Conservation (phyloP, 2,329 filamentous ascomycete genomes). For the Ceratocystis lukuohia region DNA sequence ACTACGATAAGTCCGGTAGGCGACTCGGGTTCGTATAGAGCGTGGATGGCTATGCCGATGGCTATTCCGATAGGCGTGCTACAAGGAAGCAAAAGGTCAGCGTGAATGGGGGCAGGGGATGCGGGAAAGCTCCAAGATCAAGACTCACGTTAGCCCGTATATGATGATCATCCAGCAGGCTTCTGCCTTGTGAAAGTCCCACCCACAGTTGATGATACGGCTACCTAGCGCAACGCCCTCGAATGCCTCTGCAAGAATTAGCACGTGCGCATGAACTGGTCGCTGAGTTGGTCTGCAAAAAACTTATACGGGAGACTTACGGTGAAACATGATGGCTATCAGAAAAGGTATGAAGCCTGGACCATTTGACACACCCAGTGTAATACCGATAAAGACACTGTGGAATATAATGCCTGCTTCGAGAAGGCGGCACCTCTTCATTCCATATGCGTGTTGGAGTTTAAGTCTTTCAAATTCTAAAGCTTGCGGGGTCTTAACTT, state of each 20-base stretch:
- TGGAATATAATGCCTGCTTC: slow-evolving; percentile 62
- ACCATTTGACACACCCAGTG: slow-evolving; percentile 63
- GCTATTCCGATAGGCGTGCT: slow-evolving; percentile 62
- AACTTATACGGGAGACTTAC: slow-evolving; percentile 22
- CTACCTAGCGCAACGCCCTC: slow-evolving; percentile 50
- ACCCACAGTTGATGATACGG: slow-evolving; percentile 45
- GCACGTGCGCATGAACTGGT: slow-evolving; percentile 16
- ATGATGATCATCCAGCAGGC: slow-evolving; percentile 45
- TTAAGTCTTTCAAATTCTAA: slow-evolving; percentile 27
- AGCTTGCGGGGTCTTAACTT: slow-evolving; percentile 39
- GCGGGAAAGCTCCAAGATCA: neutral
- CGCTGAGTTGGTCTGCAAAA: neutral
- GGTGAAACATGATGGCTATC: slow-evolving; percentile 66
- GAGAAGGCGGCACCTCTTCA: slow-evolving; percentile 56
- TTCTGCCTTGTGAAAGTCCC: slow-evolving; percentile 31
- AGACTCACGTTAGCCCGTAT: slow-evolving; percentile 40
- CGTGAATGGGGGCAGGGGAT: neutral
- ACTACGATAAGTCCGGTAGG: slow-evolving; percentile 55
- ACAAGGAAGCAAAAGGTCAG: slow-evolving; percentile 18
- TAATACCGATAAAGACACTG: slow-evolving; percentile 74
- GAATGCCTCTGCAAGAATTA: slow-evolving; percentile 30
- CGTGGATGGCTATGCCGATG: slow-evolving; percentile 55
- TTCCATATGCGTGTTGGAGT: neutral
- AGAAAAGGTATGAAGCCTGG: slow-evolving; percentile 66
- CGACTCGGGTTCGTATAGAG: slow-evolving; percentile 53